Evolutionary conservation across 179 eudicot genomes (phyloP), one percentile per base, ranked within the genome.

Genomic region (Vitellaria paradoxa): DNA sequence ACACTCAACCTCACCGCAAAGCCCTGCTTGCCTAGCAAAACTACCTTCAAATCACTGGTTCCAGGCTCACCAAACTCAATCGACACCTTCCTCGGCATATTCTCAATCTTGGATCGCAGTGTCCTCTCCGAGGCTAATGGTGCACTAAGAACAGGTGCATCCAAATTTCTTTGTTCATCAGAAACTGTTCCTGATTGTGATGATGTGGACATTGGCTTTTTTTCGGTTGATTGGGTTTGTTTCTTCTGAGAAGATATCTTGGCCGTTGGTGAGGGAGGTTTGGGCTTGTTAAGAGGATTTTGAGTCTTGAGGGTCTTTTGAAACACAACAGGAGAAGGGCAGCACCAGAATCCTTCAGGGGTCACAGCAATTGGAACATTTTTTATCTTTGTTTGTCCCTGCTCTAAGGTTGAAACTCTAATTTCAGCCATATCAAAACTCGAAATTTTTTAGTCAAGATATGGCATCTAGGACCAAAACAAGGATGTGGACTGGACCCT

Each of bases 311-410:
- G 74, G 68, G 85, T 84, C 74, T 91, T 95, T 56, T 89, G 97
- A 75, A 95, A 95, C 52, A 79, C 93, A 65, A 84, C 91, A 50
- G 99, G 97, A 13, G 99, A 88, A 68, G 99, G 97, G 50, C 99
- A 95, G 26, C 99, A 95, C 99, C 99, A 95, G 70, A 95, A 95
- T 17, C 99, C 99, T 46, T 95, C 99, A 23, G 99, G 97, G 26
- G 97, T 95, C 23, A 95, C 99, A 47, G 96, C 99, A 77, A 95
- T 93, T 74, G 99, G 99, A 37, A 95, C 99, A 83, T 81, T 95
- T 69, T 84, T 89, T 47, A 95, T 84, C 75, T 90, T 93, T 75
- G 93, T 81, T 76, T 85, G 93, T 30, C 87, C 90, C 74, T 86
- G 84, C 60, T 89, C 89, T 78, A 80, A 76, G 69, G 72, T 87